A percentile compares a stretch with the other conserved stretches of the same genome.
Evolutionary conservation across 148 eudicot genomes (phyloP).

Genomic region (Polygonum maritimum): DNA sequence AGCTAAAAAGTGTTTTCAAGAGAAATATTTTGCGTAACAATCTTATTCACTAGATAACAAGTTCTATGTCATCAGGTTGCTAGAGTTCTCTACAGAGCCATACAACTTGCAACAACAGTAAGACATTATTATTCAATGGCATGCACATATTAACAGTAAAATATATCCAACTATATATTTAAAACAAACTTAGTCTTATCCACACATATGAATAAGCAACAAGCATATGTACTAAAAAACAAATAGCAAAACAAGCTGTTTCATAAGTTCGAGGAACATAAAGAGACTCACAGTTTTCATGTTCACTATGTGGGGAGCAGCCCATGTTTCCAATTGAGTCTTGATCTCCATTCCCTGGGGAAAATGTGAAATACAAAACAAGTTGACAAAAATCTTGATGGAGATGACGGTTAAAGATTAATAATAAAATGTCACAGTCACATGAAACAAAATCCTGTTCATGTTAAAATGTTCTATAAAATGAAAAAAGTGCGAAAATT

Average conservation of each 20-base stretch:
- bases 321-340: conserved; percentile 67
- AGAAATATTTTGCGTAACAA: background rate
- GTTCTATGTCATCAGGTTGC: background rate
- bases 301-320: conserved; percentile 65
- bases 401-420: background rate
- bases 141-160: background rate
- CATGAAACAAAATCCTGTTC: background rate
- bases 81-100: background rate
- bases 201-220: background rate
- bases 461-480: background rate
- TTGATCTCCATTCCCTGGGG: conserved; percentile 56
- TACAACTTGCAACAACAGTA: background rate
- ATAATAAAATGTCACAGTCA: conserved; percentile 1
- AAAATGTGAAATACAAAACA: background rate
- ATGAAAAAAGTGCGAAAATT: conserved; percentile 3
- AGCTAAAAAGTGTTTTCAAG: background rate
- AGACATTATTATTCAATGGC: background rate
- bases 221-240: background rate
- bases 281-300: conserved; percentile 56
- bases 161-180: background rate
- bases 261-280: background rate
- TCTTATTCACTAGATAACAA: background rate
- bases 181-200: background rate
- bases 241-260: background rate
- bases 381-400: background rate